These are phyloP conservation scores for Pascua guehoae DNA, from an alignment of 1,284 basidiomycete genomes.

Conservation along the genomic window DNA sequence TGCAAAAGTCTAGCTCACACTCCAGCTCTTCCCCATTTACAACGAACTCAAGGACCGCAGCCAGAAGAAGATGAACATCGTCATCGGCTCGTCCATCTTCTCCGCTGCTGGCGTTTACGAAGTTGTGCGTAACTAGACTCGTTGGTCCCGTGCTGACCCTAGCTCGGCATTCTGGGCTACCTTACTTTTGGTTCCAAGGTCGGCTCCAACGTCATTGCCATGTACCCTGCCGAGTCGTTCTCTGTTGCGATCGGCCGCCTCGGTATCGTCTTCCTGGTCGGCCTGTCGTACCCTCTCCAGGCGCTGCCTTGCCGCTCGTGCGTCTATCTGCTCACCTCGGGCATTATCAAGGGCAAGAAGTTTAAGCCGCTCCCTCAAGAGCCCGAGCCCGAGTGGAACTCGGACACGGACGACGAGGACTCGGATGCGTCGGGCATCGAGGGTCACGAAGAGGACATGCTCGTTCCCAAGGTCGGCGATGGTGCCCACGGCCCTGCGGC, in stretches of 20 bases:
- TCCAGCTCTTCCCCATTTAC: constrained; percentile 81
- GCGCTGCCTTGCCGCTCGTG: constrained; percentile 90
- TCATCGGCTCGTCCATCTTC: constrained; percentile 82
- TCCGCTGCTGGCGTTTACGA: constrained; percentile 74
- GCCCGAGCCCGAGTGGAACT: constrained; percentile 24
- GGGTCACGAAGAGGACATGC: constrained; percentile 38
- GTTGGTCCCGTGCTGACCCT: background rate
- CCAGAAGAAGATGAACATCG: constrained; percentile 78
- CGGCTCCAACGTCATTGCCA: constrained; percentile 84
- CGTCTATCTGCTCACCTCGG: constrained; percentile 71
- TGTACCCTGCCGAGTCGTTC: constrained; percentile 67
- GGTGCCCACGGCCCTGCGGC: constrained; percentile 52
- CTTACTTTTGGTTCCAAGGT: constrained; percentile 91
- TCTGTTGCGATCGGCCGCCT: constrained; percentile 91
- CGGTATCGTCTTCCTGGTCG: constrained; percentile 84
- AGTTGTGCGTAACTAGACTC: constrained; percentile 27
- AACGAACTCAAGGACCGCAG: constrained; percentile 84
- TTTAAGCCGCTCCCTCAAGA: constrained; percentile 13
- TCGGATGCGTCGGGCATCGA: constrained; percentile 11
- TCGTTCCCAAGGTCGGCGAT: constrained; percentile 51
- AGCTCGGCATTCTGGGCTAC: constrained; percentile 61
- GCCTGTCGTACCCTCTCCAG: constrained; percentile 89
- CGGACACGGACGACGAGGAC: constrained; percentile 13
- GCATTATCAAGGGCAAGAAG: constrained; percentile 31
- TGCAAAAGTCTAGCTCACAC: constrained; percentile 6